phyloP scores from a whole-genome alignment of 2,329 filamentous ascomycete species.

The Dothideomycetidae sp. region DNA sequence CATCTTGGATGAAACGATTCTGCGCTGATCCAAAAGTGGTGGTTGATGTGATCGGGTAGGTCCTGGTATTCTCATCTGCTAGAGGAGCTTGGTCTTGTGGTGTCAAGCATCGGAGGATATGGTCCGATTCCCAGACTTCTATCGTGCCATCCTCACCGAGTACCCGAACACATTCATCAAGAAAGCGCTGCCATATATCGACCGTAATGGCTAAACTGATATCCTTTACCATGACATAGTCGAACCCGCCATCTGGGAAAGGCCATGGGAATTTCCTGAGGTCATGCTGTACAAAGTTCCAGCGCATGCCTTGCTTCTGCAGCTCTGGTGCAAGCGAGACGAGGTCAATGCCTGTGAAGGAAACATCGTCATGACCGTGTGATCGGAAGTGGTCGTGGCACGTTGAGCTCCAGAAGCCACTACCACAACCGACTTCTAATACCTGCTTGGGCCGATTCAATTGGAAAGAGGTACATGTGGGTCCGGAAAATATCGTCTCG shows the following conservation, averaged over 20 bases:
- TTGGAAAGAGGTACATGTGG: constrained; percentile 58
- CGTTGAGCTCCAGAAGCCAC: constrained; percentile 77
- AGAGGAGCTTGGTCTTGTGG: constrained; percentile 56
- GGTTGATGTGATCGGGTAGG: constrained; percentile 68
- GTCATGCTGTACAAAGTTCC: constrained; percentile 82
- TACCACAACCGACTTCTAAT: constrained; percentile 76
- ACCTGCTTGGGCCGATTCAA: constrained; percentile 60
- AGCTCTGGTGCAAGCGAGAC: constrained; percentile 54
- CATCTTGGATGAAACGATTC: constrained; percentile 70
- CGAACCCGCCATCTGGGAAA: constrained; percentile 66
- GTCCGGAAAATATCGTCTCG: constrained; percentile 66
- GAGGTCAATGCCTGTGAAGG: constrained; percentile 72
- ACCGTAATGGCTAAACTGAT: constrained; percentile 53
- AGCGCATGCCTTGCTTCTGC: constrained; percentile 61
- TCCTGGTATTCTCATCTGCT: constrained; percentile 54
- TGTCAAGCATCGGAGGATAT: constrained; percentile 66
- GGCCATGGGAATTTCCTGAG: constrained; percentile 62
- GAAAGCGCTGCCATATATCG: constrained; percentile 39
- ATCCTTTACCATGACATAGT: constrained; percentile 81
- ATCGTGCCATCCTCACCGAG: constrained; percentile 64
- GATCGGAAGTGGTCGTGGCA: constrained; percentile 67
- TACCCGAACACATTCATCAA: constrained; percentile 64
- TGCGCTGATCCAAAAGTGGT: constrained; percentile 69
- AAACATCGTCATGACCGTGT: constrained; percentile 52
- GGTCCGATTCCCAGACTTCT: constrained; percentile 84